Base-by-base conservation (phyloP, 2,329 filamentous ascomycete species). In the Periconia macrospinosa region DNA sequence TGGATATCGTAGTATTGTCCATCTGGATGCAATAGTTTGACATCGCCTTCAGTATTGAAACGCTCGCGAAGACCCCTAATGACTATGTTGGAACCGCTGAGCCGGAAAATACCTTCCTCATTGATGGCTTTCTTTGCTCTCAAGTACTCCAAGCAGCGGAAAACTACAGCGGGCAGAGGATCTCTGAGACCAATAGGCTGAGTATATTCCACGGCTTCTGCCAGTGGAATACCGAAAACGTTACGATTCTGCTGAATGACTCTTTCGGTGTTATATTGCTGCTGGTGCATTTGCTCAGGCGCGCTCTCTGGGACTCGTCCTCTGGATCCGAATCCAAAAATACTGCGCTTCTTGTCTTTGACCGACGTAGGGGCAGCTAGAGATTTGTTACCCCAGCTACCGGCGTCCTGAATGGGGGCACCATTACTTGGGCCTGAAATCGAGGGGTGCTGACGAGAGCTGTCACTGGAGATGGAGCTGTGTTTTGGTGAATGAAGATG, bases 1-100 rank as follows among this genome's bases (percentile, higher is more conserved):
- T 99, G 93, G 23, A 99, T 92, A 72, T 99, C 94, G 70, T 96
- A 91, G 71, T 93, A 95, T 54, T 90, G 86, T 47, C 89, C 88
- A 54, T 93, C 92, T 23, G n/a, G n/a, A n/a, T n/a, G n/a, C n/a
- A 97, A 74, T 48, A 99, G 81, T 70, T 96, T 91, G 60, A 99
- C 84, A 69, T 99, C 94, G 44, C 92, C 89, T 77, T 99, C 92
- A 3, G 77, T 86, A 73, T 99, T 97, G 79, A 99, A 99, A 2
- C 92, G 87, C 71, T 97, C 93, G 56, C 90, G 89, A 42, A 99
- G 82, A 53, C 86, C 86, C 74, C 93, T 96, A 76, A 99, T 96
- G 47, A 96, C 88, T 50, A 95, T 84, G 69, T 96, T 97, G 1
- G 93, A 97, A n/a, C 94, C 94, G 72, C 92, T 97, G 41, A 99